These are phyloP conservation scores for Physcomitrium patens DNA, from an alignment of 225 moss, liverwort and hornwort genomes.

Conservation along the genomic window DNA sequence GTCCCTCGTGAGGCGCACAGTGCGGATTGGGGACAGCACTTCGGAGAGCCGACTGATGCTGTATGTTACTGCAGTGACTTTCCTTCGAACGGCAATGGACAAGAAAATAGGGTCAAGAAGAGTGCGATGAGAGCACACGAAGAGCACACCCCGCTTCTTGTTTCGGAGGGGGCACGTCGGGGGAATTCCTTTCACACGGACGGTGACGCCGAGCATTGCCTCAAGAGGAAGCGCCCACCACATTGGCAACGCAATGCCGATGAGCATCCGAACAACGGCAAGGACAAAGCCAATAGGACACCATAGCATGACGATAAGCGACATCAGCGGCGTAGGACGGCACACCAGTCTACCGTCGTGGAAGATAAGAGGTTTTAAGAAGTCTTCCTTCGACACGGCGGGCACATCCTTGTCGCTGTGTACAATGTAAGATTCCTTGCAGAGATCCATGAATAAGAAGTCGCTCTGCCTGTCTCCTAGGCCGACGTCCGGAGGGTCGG, in stretches of 20 bases:
- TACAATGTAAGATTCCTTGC: conserved; percentile 77
- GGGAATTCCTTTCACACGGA: conserved; percentile 60
- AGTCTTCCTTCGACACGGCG: conserved; percentile 60
- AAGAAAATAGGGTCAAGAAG: conserved; percentile 84
- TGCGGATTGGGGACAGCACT: conserved; percentile 75
- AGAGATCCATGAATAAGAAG: conserved; percentile 68
- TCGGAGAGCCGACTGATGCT: conserved; percentile 74
- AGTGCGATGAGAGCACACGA: conserved; percentile 82
- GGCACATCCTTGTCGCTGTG: conserved; percentile 37
- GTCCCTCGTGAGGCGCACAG: conserved; percentile 64
- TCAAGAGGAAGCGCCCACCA: conserved; percentile 72
- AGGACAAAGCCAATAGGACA: conserved; percentile 65
- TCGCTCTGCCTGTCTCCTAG: conserved; percentile 72
- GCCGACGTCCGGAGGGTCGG: conserved; percentile 65
- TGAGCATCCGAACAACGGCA: conserved; percentile 56
- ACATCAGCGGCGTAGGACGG: conserved; percentile 70
- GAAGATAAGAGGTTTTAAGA: conserved; percentile 76
- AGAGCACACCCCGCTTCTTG: conserved; percentile 67
- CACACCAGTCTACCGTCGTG: conserved; percentile 83
- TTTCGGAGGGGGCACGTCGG: conserved; percentile 36
- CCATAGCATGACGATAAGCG: conserved; percentile 69
- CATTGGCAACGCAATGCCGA: conserved; percentile 66
- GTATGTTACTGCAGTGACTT: conserved; percentile 82
- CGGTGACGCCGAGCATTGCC: conserved; percentile 60
- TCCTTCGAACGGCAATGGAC: conserved; percentile 66